These are phyloP conservation scores for Phalaenopsis equestris DNA, from an alignment of 106 monocot genomes.

Conservation along the genomic window DNA sequence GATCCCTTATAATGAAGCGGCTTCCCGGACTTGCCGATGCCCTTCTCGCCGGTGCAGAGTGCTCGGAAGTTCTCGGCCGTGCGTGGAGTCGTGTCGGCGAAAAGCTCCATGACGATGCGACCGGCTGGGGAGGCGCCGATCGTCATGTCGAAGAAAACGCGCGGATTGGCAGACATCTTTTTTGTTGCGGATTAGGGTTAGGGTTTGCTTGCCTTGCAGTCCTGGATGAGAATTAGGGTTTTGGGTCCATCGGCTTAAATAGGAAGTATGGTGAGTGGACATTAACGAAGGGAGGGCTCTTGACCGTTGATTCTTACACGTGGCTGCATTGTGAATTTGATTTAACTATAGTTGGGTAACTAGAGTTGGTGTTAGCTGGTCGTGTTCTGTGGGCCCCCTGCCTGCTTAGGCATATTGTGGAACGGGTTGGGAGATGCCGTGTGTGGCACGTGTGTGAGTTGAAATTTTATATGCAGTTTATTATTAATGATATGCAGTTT, in stretches of 20 bases:
- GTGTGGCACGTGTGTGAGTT: neutral
- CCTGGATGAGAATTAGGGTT: neutral
- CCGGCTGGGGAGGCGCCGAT: constrained; percentile 36
- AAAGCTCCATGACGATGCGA: constrained; percentile 58
- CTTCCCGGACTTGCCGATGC: constrained; percentile 52
- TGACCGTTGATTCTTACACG: neutral
- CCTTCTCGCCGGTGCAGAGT: constrained; percentile 87
- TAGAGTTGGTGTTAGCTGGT: neutral
- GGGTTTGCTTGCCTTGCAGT: too few relatives aligned
- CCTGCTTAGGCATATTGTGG: neutral
- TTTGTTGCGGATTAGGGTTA: neutral
- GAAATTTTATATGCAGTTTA: too few relatives aligned
- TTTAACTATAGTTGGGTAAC: neutral
- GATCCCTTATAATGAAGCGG: constrained; percentile 76
- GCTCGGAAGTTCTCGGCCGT: constrained; percentile 52
- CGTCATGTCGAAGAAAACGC: constrained; percentile 49
- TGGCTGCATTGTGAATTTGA: neutral
- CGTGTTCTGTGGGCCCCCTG: neutral
- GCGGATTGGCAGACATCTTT: constrained; percentile 29
- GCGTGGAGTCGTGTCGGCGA: constrained; percentile 33
- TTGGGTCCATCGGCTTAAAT: neutral
- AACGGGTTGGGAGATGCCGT: neutral
- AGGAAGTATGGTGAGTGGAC: neutral
- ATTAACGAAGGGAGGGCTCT: neutral
- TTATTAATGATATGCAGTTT: too few relatives aligned